phyloP scores from a whole-genome alignment of 2,329 filamentous ascomycete species.

The Plectosphaerella cucumerina region DNA sequence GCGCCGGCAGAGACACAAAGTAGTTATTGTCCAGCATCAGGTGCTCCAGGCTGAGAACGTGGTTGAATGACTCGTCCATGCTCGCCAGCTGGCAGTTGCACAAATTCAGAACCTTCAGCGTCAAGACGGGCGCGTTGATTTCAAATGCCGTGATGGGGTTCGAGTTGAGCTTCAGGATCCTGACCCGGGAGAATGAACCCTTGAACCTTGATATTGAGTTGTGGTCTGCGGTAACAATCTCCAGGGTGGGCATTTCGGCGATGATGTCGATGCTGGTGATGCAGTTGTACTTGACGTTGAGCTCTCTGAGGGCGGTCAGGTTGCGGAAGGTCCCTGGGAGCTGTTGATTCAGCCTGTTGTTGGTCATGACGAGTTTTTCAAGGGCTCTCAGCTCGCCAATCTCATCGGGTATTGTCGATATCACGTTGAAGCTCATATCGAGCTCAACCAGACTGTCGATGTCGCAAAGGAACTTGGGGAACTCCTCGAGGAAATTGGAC shows the following conservation, averaged over 20 bases:
- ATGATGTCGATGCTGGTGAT: slow-evolving; percentile 87
- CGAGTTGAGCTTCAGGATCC: slow-evolving; percentile 84
- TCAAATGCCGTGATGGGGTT: slow-evolving; percentile 95
- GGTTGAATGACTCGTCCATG: slow-evolving; percentile 83
- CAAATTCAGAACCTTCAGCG: slow-evolving; percentile 80
- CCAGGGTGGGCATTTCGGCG: slow-evolving; percentile 76
- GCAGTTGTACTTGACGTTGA: slow-evolving; percentile 91
- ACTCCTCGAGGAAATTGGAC: slow-evolving; percentile 83
- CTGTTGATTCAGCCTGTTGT: slow-evolving; percentile 77
- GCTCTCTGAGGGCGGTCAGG: slow-evolving; percentile 76
- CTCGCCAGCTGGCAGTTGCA: slow-evolving; percentile 88
- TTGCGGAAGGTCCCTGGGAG: slow-evolving; percentile 70
- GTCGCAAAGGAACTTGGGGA: slow-evolving; percentile 81
- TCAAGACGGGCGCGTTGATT: slow-evolving; percentile 70
- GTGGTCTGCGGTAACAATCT: slow-evolving; percentile 86
- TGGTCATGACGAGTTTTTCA: slow-evolving; percentile 90
- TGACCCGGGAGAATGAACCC: slow-evolving; percentile 80
- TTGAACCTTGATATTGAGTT: slow-evolving; percentile 89
- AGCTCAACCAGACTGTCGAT: slow-evolving; percentile 83
- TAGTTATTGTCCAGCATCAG: slow-evolving; percentile 93
- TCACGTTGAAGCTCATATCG: slow-evolving; percentile 94
- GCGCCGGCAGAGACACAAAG: slow-evolving; percentile 81
- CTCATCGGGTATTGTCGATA: slow-evolving; percentile 69
- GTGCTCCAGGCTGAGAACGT: slow-evolving; percentile 81
- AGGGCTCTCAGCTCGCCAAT: slow-evolving; percentile 76